Evolutionary conservation across 2,329 filamentous ascomycete species (phyloP).

Genomic region (Alternaria hordeiaustralica): DNA sequence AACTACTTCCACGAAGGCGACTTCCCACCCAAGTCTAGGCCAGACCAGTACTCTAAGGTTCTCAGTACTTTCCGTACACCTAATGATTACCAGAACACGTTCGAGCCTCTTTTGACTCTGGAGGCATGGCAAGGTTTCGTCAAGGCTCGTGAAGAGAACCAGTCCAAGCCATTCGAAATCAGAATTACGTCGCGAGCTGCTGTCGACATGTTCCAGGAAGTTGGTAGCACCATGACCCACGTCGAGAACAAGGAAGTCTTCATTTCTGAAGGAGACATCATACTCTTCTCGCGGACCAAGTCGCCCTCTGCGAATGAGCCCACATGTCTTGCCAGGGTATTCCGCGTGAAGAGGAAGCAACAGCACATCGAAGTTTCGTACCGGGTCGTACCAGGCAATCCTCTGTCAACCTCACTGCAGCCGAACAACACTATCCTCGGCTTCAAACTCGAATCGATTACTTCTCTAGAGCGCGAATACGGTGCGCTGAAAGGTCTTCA

Average conservation of each 20-base stretch:
- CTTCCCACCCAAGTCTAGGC: conserved; percentile 76
- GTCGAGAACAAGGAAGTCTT: conserved; percentile 73
- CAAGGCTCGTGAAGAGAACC: conserved; percentile 85
- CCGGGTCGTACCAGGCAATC: conserved; percentile 73
- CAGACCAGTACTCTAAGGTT: conserved; percentile 75
- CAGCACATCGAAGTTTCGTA: conserved; percentile 84
- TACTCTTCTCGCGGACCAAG: conserved; percentile 78
- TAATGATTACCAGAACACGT: conserved; percentile 82
- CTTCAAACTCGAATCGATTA: conserved; percentile 89
- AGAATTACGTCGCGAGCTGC: conserved; percentile 87
- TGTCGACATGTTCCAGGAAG: conserved; percentile 91
- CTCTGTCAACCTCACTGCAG: conserved; percentile 68
- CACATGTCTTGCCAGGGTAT: conserved; percentile 87
- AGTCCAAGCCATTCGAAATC: conserved; percentile 80
- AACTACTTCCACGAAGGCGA: conserved; percentile 91
- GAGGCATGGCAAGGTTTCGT: conserved; percentile 97
- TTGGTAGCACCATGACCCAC: conserved; percentile 81
- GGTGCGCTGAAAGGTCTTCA: conserved; percentile 88
- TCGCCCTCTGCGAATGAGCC: conserved; percentile 73
- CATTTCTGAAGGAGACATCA: conserved; percentile 83
- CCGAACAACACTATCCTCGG: conserved; percentile 75
- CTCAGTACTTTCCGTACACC: conserved; percentile 79
- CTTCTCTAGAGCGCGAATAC: conserved; percentile 93
- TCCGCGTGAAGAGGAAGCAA: conserved; percentile 80
- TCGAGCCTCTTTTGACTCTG: conserved; percentile 85